phyloP scores from a whole-genome alignment of 2,329 filamentous ascomycete genomes.

The Phyllosticta citrichinensis region DNA sequence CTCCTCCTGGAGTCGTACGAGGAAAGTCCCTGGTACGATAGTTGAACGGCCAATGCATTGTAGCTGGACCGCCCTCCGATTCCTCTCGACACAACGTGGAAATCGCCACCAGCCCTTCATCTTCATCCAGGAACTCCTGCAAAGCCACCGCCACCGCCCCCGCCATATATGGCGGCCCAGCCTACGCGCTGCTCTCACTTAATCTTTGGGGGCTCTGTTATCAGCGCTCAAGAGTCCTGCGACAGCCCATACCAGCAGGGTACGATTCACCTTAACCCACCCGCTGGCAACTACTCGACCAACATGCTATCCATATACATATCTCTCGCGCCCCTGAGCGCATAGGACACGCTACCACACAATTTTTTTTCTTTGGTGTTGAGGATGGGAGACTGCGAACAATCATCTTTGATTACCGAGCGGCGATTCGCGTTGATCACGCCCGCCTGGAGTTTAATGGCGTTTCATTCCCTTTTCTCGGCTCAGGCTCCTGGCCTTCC shows the following conservation, averaged over 20 bases:
- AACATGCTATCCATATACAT: not conserved
- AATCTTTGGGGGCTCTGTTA: not conserved
- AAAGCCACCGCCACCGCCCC: not conserved
- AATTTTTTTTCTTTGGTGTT: not conserved
- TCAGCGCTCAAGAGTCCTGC: not conserved
- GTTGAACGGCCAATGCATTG: not conserved
- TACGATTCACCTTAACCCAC: too few species aligned
- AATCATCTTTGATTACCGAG: not conserved
- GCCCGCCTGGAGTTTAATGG: not conserved
- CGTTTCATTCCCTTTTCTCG: not conserved
- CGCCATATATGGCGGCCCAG: not conserved
- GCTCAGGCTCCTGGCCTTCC: not conserved
- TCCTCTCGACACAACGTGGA: not conserved
- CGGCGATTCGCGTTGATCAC: not conserved
- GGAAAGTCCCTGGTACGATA: constrained; percentile 11
- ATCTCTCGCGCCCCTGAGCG: not conserved
- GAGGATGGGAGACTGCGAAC: not conserved
- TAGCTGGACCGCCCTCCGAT: not conserved
- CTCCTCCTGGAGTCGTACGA: constrained; percentile 8
- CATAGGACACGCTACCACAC: not conserved
- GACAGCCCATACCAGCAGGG: not conserved
- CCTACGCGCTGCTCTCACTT: not conserved
- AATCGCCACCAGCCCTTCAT: not conserved
- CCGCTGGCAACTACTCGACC: not conserved
- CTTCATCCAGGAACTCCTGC: not conserved